A percentile compares a stretch with the other conserved stretches of the same genome.
Evolutionary conservation across 1,284 basidiomycete species (phyloP).

Genomic region (Schizophyllum amplum): DNA sequence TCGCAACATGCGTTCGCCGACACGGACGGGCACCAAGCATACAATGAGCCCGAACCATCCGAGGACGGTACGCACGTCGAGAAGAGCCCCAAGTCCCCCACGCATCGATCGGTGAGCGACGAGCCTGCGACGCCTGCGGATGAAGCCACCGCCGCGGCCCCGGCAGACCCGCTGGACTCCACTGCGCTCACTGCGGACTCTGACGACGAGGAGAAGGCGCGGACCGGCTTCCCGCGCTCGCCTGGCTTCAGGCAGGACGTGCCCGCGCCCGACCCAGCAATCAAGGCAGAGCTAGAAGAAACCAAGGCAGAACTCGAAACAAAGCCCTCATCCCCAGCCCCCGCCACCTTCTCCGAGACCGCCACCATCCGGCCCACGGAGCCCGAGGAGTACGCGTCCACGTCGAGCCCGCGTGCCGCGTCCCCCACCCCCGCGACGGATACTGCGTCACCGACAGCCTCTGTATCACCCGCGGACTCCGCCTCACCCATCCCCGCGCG

Average conservation of each 20-base stretch:
- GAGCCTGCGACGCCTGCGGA: constrained; percentile 7
- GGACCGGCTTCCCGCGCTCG: constrained; percentile 17
- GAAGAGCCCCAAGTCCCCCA: not conserved
- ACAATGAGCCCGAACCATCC: constrained; percentile 1
- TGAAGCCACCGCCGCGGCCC: constrained; percentile 7
- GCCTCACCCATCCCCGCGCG: constrained; percentile 12
- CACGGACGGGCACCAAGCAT: constrained; percentile 7
- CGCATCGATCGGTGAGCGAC: not conserved
- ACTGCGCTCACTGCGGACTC: constrained; percentile 28
- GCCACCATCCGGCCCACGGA: constrained; percentile 32
- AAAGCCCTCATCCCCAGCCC: constrained; percentile 6
- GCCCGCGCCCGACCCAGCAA: constrained; percentile 8
- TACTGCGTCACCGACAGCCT: constrained; percentile 1
- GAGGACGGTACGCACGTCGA: not conserved
- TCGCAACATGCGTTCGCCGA: constrained; percentile 14
- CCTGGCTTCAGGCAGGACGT: constrained; percentile 41
- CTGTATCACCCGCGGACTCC: no score
- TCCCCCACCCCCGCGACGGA: constrained; percentile 2
- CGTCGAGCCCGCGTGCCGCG: not conserved
- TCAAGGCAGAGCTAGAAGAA: not conserved
- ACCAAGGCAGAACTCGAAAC: not conserved
- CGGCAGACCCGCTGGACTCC: constrained; percentile 38
- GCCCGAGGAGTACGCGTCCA: constrained; percentile 26
- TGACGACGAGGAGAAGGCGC: constrained; percentile 29
- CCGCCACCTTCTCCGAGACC: constrained; percentile 26